A percentile compares a stretch with the other conserved stretches of the same genome.
Conservation (phyloP, 2,329 filamentous ascomycete genomes). For the Pyrenochaeta sp. region DNA sequence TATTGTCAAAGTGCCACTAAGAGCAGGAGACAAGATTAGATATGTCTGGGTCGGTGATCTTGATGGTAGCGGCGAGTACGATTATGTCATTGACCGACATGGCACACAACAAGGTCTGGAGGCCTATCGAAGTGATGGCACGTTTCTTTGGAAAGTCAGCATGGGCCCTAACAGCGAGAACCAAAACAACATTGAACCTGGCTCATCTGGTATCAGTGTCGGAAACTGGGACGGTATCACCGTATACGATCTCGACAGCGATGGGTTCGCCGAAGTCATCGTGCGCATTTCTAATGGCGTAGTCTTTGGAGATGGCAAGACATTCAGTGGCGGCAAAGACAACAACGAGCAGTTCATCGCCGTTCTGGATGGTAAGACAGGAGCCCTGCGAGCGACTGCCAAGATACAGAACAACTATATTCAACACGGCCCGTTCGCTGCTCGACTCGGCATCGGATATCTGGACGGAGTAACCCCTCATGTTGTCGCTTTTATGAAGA, state of each 20-base stretch:
- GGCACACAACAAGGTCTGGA: slow-evolving; percentile 8
- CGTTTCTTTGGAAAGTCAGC: slow-evolving; percentile 11
- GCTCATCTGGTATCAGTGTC: slow-evolving; percentile 12
- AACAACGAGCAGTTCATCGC: slow-evolving; percentile 14
- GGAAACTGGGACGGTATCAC: slow-evolving; percentile 17
- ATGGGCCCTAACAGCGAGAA: slow-evolving; percentile 16
- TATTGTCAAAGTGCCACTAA: slow-evolving; percentile 6
- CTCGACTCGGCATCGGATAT: slow-evolving; percentile 7
- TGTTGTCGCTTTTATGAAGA: slow-evolving; percentile 18
- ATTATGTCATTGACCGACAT: slow-evolving; percentile 14
- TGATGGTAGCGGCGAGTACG: slow-evolving; percentile 15
- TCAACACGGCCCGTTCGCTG: slow-evolving; percentile 14
- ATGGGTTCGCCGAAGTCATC: slow-evolving; percentile 13
- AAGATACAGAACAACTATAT: slow-evolving; percentile 13
- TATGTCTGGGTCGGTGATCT: slow-evolving; percentile 18
- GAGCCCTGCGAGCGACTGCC: slow-evolving; percentile 1
- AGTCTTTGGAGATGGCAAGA: slow-evolving; percentile 11
- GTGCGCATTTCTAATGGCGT: slow-evolving; percentile 15
- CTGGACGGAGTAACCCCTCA: slow-evolving; percentile 13
- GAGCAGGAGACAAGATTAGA: slow-evolving; percentile 1
- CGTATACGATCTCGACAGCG: slow-evolving; percentile 14
- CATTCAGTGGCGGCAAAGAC: slow-evolving; percentile 1
- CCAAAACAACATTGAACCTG: slow-evolving; percentile 16
- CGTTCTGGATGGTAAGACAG: slow-evolving; percentile 10
- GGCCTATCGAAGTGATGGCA: slow-evolving; percentile 11